Percentiles rank a stretch among this genome's conserved stretches.
These are phyloP conservation scores for Cladosporium sp. DNA, from an alignment of 2,329 filamentous ascomycete genomes.

Conservation along the genomic window DNA sequence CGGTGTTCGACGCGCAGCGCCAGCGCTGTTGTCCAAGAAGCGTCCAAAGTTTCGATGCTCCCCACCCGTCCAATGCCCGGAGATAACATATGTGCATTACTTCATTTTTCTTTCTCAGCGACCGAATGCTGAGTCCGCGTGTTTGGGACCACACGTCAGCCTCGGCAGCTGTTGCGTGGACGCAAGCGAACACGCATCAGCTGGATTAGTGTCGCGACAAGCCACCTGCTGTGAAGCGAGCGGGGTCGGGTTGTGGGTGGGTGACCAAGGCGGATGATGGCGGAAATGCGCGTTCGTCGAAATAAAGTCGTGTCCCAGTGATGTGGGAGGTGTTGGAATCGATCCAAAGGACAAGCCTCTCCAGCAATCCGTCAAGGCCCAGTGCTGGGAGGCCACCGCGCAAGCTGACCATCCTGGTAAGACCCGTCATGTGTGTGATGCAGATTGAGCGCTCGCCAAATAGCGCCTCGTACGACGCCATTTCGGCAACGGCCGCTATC, in stretches of 20 bases:
- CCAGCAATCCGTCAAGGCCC: constrained; percentile 48
- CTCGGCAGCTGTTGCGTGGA: not conserved
- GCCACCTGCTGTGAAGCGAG: constrained; percentile 21
- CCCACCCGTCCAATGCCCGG: not conserved
- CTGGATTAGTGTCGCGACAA: constrained; percentile 9
- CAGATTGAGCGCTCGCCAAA: constrained; percentile 47
- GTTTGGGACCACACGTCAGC: too few species aligned
- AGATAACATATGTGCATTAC: constrained; percentile 1
- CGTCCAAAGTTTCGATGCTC: not conserved
- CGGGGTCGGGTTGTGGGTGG: constrained; percentile 26
- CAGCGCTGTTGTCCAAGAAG: constrained; percentile 1
- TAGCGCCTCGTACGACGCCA: constrained; percentile 56
- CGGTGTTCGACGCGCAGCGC: not conserved
- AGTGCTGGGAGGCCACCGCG: constrained; percentile 48
- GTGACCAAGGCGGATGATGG: constrained; percentile 12
- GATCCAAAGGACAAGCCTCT: constrained; percentile 52
- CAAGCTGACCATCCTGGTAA: constrained; percentile 45
- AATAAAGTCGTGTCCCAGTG: constrained; percentile 30
- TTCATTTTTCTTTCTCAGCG: not conserved
- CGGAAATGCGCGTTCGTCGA: constrained; percentile 27
- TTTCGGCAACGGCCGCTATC: constrained; percentile 52
- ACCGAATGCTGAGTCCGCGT: not conserved
- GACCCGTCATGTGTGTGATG: constrained; percentile 50
- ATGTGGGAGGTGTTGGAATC: constrained; percentile 39
- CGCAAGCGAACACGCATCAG: not conserved